phyloP scores from a whole-genome alignment of 2,329 filamentous ascomycete species.

The Paraphoma chrysanthemicola region DNA sequence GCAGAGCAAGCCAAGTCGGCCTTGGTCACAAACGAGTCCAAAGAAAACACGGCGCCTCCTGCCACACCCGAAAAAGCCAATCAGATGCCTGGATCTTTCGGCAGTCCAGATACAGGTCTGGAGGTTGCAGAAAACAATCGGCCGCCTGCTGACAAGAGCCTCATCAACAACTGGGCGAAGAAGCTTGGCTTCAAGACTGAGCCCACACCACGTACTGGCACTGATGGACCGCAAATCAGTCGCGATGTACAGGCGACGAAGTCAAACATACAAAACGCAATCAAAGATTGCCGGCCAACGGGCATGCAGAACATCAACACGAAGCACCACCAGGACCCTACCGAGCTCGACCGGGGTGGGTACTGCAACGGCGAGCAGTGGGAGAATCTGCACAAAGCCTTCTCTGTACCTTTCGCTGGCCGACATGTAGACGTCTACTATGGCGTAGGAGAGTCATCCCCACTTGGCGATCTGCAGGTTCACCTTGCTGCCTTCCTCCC shows the following conservation, averaged over 20 bases:
- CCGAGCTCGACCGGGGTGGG: conserved; percentile 45
- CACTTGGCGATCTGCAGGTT: conserved; percentile 33
- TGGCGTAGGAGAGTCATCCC: conserved; percentile 35
- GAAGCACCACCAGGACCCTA: conserved; percentile 46
- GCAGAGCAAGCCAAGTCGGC: conserved; percentile 38
- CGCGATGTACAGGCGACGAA: conserved; percentile 44
- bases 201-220: conserved; percentile 19
- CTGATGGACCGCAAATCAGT: conserved; percentile 44
- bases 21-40: conserved; percentile 16
- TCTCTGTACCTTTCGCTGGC: conserved; percentile 41
- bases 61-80: conserved; percentile 37
- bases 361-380: conserved; percentile 48
- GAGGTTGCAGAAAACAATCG: conserved; percentile 34
- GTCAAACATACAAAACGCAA: conserved; percentile 46
- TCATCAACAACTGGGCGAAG: conserved; percentile 47
- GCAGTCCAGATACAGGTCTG: conserved; percentile 41
- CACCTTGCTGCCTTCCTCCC: conserved; percentile 40
- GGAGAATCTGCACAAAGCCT: conserved; percentile 47
- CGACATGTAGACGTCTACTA: conserved; percentile 47
- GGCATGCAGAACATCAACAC: conserved; percentile 41
- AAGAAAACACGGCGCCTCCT: conserved; percentile 19
- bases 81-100: conserved; percentile 47
- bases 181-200: conserved; percentile 45
- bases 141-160: conserved; percentile 28
- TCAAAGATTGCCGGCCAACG: conserved; percentile 45